These are phyloP conservation scores for Cyclotella sp. DNA, from an alignment of 108 stramenopile genomes.

Conservation along the genomic window DNA sequence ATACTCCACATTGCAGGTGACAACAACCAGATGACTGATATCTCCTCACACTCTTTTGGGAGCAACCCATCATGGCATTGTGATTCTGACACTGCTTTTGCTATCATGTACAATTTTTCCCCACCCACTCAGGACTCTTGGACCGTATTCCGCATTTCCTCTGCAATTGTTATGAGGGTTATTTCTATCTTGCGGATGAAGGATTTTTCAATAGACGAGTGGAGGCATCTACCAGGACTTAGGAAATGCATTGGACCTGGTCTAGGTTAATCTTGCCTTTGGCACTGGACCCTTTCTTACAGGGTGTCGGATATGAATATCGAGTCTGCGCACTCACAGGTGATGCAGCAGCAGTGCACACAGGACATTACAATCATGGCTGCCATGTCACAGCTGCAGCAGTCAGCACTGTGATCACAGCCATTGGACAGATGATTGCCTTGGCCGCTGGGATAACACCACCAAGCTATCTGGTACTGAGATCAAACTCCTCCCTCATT, in stretches of 20 bases:
- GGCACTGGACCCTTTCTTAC: conserved; percentile 28
- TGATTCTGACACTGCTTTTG: conserved; percentile 9
- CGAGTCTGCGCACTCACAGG: neutral
- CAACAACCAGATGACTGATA: conserved; percentile 36
- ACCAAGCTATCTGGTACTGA: too few species aligned
- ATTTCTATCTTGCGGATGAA: too few species aligned
- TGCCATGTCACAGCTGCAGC: too few species aligned
- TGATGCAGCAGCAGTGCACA: neutral
- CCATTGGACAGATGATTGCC: too few species aligned
- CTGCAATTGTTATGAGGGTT: neutral
- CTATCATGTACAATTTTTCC: conserved; percentile 28
- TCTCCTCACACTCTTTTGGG: conserved; percentile 33
- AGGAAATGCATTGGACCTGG: conserved; percentile 33
- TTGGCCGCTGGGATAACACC: too few species aligned
- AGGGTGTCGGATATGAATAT: neutral
- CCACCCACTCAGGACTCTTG: conserved; percentile 30
- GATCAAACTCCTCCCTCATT: neutral
- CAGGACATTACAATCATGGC: too few species aligned
- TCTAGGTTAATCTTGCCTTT: neutral
- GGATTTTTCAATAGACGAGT: conserved; percentile 25
- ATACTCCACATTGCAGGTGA: conserved; percentile 29
- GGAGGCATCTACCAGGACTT: conserved; percentile 23
- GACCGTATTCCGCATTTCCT: conserved; percentile 21
- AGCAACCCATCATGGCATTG: conserved; percentile 37
- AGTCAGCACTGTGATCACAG: too few species aligned